Evolutionary conservation across 805 yeast species (phyloP).

Genomic region (Kodamaea lidongshanica): DNA sequence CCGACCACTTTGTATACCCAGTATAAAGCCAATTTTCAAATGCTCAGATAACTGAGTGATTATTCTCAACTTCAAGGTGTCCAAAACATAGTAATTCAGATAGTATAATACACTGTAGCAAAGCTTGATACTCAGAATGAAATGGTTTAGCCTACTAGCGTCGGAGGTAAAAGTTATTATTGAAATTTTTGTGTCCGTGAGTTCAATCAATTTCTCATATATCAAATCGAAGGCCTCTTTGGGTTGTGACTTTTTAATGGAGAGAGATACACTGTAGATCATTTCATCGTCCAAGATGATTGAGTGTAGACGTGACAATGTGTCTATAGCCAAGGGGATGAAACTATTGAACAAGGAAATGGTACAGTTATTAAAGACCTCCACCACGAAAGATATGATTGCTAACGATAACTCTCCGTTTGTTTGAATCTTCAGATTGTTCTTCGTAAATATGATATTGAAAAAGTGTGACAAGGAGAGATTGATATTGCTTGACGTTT

Average conservation of each 20-base stretch:
- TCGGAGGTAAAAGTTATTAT: conserved; percentile 22
- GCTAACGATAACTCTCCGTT: conserved; percentile 19
- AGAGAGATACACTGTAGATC: conserved; percentile 3
- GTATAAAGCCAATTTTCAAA: conserved; percentile 1
- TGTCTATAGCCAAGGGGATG: conserved; percentile 25
- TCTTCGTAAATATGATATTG: conserved; percentile 16
- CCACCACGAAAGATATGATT: conserved; percentile 18
- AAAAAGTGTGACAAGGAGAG: conserved; percentile 27
- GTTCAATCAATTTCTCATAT: conserved; percentile 17
- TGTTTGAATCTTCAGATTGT: conserved; percentile 17
- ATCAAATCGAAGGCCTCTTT: conserved; percentile 3
- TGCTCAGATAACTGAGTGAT: neutral
- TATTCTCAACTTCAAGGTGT: neutral
- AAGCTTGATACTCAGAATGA: conserved; percentile 24
- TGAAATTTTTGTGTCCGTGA: conserved; percentile 22
- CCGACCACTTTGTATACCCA: too few relatives aligned
- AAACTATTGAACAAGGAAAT: conserved; percentile 27
- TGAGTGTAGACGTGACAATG: conserved; percentile 19
- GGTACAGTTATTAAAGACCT: conserved; percentile 22
- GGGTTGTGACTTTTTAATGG: conserved; percentile 1
- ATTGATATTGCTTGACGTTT: conserved; percentile 34
- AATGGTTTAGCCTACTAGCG: conserved; percentile 27
- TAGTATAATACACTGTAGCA: conserved; percentile 22
- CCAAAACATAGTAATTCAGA: conserved; percentile 7
- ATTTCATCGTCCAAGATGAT: conserved; percentile 6